A percentile compares a stretch with the other conserved stretches of the same genome.
phyloP scores from a whole-genome alignment of 2,329 filamentous ascomycete genomes.

The Atkinsonella hypoxylon region DNA sequence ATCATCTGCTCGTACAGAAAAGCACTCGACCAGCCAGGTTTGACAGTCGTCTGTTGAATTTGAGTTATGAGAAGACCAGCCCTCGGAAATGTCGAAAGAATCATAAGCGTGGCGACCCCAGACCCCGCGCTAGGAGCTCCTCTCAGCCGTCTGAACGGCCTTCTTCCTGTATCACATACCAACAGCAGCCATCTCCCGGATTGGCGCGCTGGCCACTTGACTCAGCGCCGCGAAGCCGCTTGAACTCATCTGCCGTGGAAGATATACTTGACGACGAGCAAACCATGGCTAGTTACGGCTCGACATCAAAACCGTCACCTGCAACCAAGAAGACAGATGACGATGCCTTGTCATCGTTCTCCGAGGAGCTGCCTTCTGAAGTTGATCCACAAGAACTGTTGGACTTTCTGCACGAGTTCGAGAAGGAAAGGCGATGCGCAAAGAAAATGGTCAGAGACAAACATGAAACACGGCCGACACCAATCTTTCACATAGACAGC shows the following conservation, averaged over 20 bases:
- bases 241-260: not conserved
- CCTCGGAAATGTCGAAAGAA: not conserved
- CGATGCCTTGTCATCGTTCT: not conserved
- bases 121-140: not conserved
- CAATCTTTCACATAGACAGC: not conserved
- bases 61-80: not conserved
- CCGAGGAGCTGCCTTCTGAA: not conserved
- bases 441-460: not conserved
- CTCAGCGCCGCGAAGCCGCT: not conserved
- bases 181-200: not conserved
- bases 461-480: not conserved
- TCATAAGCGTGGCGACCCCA: not conserved
- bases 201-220: not conserved
- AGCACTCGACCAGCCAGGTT: not conserved
- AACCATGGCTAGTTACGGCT: conserved; percentile 2
- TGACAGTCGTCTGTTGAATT: not conserved
- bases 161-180: not conserved
- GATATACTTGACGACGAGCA: not conserved
- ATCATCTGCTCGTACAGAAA: not conserved
- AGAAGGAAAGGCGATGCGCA: not conserved
- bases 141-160: not conserved
- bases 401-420: conserved; percentile 4
- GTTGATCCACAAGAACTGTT: conserved; percentile 7
- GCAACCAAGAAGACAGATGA: not conserved
- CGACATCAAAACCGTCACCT: not conserved